Evolutionary conservation across 805 yeast species (phyloP), one percentile per base, ranked within the genome.

Genomic region (Nakazawaea wickerhamii): DNA sequence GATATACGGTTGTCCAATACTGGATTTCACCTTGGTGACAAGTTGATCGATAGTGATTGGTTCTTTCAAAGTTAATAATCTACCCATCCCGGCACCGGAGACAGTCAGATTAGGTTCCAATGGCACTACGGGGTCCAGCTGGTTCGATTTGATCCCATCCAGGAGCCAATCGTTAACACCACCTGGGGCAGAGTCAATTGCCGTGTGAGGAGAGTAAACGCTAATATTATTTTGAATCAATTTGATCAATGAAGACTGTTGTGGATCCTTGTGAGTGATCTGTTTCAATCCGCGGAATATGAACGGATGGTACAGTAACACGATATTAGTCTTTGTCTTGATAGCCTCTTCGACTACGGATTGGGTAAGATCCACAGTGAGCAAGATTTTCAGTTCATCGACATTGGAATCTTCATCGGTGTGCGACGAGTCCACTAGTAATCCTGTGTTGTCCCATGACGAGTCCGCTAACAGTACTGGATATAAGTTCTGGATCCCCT

Each of bases 131-230:
- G 55, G 41, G 53, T 44, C 43, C 14, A 15, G 35, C 4, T 20
- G 42, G 2, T 49, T 47, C 2, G 59, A 56, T 0, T 60, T 55
- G 3, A 75, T 55, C 5, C 86, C 85, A 30, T 75, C 77, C 1
- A 77, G 84, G 32, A 93, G 68, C 84, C 95, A 93, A 58, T 89
- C 98, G 52, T 93, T 93, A 48, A 93, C 96, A 18, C 99, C 99
- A n/a, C 83, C 84, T 10, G 63, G 61, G 8, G 93, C 93, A 19
- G 97, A 91, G 62, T 93, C 99, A 3, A 93, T 84, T 0, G 98
- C 89, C 1, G 99, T 91, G 57, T 93, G 99, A 20, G 99, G 99
- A 43, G 83, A 83, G 59, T 93, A 93, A 1, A 93, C 99, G 38
- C 89, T 77, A 44, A 93, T 75, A n/a, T 86, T 84, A 46, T 79